Conservation (phyloP, 1,139 yeast genomes). For the Hansenula sp. region DNA sequence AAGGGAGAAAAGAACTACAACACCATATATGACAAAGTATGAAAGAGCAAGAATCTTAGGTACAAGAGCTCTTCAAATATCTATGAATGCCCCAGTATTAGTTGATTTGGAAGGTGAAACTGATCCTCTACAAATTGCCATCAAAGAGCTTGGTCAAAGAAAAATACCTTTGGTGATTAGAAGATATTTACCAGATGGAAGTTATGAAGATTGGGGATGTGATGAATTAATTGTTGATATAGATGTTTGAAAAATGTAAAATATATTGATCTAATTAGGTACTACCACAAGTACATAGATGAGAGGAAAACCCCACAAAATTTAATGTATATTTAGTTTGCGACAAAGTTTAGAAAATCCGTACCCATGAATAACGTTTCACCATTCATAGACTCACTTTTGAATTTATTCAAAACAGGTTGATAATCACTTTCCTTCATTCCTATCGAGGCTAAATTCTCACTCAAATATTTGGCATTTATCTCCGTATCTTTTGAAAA, state of each 20-base stretch:
- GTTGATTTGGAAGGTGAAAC: constrained; percentile 99
- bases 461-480: constrained; percentile 47
- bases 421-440: constrained; percentile 51
- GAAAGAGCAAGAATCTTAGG: constrained; percentile 97
- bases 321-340: constrained; percentile 18
- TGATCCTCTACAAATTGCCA: constrained; percentile 97
- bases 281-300: neutral
- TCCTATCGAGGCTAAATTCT: constrained; percentile 49
- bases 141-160: constrained; percentile 93
- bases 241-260: constrained; percentile 15
- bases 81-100: constrained; percentile 96
- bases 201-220: constrained; percentile 98
- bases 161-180: constrained; percentile 94
- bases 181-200: constrained; percentile 95
- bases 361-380: constrained; percentile 50
- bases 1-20: constrained; percentile 82
- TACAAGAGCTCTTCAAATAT: constrained; percentile 92
- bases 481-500: constrained; percentile 47
- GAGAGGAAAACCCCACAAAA: neutral
- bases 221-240: constrained; percentile 92
- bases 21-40: constrained; percentile 98
- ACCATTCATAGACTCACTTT: constrained; percentile 54
- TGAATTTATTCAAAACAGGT: constrained; percentile 51
- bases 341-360: constrained; percentile 54
- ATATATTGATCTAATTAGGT: neutral